These are phyloP conservation scores for Zarea fungicola DNA, from an alignment of 2,329 filamentous ascomycete species.

Conservation along the genomic window DNA sequence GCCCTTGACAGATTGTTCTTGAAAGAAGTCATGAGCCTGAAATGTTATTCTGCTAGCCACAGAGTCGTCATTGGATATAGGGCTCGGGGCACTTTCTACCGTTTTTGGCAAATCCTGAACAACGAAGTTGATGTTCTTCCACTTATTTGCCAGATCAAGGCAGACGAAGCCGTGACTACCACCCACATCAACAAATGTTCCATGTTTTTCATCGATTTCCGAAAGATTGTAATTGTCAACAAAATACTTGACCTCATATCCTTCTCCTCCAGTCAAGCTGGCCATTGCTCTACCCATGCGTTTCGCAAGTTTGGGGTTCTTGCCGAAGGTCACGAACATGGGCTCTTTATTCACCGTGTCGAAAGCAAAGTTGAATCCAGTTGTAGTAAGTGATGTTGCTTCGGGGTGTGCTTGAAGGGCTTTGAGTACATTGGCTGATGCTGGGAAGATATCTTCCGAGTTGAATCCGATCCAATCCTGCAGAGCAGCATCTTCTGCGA, in stretches of 20 bases:
- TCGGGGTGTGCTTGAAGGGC: conserved; percentile 41
- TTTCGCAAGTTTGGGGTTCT: conserved; percentile 40
- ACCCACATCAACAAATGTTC: conserved; percentile 53
- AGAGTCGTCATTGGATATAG: conserved; percentile 33
- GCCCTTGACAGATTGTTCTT: conserved; percentile 45
- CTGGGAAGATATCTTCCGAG: conserved; percentile 48
- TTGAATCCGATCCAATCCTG: conserved; percentile 53
- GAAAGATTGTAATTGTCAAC: conserved; percentile 50
- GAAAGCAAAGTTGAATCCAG: conserved; percentile 49
- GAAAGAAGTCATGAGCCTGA: conserved; percentile 53
- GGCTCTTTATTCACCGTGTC: conserved; percentile 45
- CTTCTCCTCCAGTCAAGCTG: conserved; percentile 49
- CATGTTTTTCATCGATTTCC: conserved; percentile 37
- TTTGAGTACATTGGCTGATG: conserved; percentile 40
- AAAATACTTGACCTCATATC: conserved; percentile 49
- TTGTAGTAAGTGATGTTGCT: conserved; percentile 41
- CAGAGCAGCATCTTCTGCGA: conserved; percentile 44
- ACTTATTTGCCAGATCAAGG: conserved; percentile 47
- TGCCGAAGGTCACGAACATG: conserved; percentile 50
- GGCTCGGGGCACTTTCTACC: conserved; percentile 40
- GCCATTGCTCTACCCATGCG: conserved; percentile 52
- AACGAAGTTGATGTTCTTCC: conserved; percentile 47
- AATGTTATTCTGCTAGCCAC: conserved; percentile 37
- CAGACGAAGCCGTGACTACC: conserved; percentile 55
- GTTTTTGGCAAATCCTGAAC: conserved; percentile 51